These are phyloP conservation scores for Tritrichomonas musculus DNA, from an alignment of 208 protist genomes.

Conservation along the genomic window DNA sequence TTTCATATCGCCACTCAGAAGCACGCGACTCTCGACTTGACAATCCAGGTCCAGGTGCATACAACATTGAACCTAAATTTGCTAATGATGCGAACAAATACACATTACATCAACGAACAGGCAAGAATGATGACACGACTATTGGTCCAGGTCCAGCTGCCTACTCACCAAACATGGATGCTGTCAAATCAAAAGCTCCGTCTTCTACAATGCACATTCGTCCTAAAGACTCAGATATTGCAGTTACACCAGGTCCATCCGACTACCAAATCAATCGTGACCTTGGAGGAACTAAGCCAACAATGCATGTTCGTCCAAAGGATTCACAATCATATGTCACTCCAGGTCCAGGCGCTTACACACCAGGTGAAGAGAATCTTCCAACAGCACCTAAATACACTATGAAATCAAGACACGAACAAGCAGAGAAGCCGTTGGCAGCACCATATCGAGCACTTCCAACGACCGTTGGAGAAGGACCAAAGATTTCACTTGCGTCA, in stretches of 20 bases:
- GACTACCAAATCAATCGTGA: background rate
- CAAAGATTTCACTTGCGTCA: background rate
- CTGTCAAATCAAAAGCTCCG: background rate
- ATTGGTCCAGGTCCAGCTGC: background rate
- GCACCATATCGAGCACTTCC: background rate
- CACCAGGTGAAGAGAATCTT: background rate
- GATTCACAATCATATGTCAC: background rate
- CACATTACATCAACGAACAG: background rate
- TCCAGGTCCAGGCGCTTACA: background rate
- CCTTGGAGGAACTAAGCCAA: background rate
- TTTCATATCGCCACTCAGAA: background rate
- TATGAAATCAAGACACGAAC: background rate
- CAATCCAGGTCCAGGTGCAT: conserved; percentile 12
- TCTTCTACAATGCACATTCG: background rate
- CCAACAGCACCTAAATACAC: background rate
- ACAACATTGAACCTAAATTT: background rate
- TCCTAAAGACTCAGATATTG: background rate
- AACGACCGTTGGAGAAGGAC: background rate
- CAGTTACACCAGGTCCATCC: conserved; percentile 1
- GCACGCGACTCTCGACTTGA: background rate
- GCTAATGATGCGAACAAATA: background rate
- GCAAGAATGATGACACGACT: too few species aligned
- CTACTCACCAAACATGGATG: background rate
- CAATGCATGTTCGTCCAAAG: background rate
- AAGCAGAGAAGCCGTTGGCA: background rate